phyloP scores from a whole-genome alignment of 2,329 filamentous ascomycete species.

The Ilyonectria robusta region DNA sequence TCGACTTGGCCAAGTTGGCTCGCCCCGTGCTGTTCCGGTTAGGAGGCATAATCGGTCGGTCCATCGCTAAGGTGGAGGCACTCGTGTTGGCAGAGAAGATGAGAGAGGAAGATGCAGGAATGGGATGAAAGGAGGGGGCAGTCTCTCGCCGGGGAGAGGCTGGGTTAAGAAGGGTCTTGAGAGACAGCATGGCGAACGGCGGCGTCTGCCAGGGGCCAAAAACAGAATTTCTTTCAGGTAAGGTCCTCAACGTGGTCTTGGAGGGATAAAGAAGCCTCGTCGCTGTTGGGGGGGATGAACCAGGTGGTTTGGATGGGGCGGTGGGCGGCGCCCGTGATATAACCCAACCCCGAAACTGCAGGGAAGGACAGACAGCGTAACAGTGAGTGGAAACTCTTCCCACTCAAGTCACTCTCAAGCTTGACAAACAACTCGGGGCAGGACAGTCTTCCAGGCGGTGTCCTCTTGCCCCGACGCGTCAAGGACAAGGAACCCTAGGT shows the following conservation, averaged over 20 bases:
- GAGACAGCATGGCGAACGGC: slow-evolving; percentile 69
- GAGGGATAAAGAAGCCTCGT: slow-evolving; percentile 26
- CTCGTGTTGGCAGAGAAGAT: slow-evolving; percentile 30
- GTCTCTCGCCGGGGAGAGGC: slow-evolving; percentile 60
- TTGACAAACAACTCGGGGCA: slow-evolving; percentile 47
- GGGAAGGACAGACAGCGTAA: slow-evolving; percentile 44
- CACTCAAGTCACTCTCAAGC: slow-evolving; percentile 41
- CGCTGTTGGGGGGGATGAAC: slow-evolving; percentile 37
- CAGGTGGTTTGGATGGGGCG: slow-evolving; percentile 43
- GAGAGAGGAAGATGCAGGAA: slow-evolving; percentile 48
- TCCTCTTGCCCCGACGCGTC: slow-evolving; percentile 35
- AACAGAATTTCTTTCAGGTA: slow-evolving; percentile 12
- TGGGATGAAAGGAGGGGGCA: slow-evolving; percentile 54
- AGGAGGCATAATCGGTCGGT: slow-evolving; percentile 32
- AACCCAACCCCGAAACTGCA: slow-evolving; percentile 41
- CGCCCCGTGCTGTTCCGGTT: slow-evolving; percentile 63
- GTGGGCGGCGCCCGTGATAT: slow-evolving; percentile 49
- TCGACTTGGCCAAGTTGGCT: slow-evolving; percentile 64
- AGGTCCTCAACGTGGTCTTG: slow-evolving; percentile 25
- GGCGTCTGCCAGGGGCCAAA: slow-evolving; percentile 34
- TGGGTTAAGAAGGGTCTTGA: slow-evolving; percentile 78
- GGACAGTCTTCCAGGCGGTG: slow-evolving; percentile 31
- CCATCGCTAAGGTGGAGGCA: slow-evolving; percentile 20
- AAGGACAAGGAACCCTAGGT: slow-evolving; percentile 39
- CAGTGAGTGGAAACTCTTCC: slow-evolving; percentile 40